Evolutionary conservation across 805 yeast species (phyloP).

Genomic region (Candida chauliodis): DNA sequence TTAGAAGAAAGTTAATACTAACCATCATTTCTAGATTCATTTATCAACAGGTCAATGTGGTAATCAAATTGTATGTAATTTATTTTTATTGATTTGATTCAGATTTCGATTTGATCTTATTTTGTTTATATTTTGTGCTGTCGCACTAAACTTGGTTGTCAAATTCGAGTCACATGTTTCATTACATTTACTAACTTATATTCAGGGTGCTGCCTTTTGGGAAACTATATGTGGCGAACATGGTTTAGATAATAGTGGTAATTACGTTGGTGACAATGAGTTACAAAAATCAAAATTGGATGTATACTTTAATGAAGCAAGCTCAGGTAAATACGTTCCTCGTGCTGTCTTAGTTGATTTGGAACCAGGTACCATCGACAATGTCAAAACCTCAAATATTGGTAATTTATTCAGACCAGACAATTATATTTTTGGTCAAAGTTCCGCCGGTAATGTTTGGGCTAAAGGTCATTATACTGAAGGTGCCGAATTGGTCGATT

Average conservation of each 20-base stretch:
- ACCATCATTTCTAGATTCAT: conserved; percentile 58
- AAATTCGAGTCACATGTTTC: not conserved
- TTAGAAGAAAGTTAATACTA: no score
- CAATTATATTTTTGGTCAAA: conserved; percentile 82
- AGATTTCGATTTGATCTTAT: not conserved
- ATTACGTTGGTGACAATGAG: conserved; percentile 52
- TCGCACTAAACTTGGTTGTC: not conserved
- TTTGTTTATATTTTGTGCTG: not conserved
- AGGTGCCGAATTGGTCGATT: conserved; percentile 91
- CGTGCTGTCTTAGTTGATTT: conserved; percentile 89
- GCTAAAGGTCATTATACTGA: conserved; percentile 97
- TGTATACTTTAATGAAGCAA: conserved; percentile 87
- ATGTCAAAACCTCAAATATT: conserved; percentile 72
- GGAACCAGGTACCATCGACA: conserved; percentile 92
- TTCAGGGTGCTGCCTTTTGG: conserved; percentile 87
- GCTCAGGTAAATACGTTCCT: conserved; percentile 86
- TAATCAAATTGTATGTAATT: conserved; percentile 77
- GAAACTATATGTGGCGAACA: conserved; percentile 88
- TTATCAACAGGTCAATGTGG: conserved; percentile 98
- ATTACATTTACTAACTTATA: conserved; percentile 24
- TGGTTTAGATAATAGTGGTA: conserved; percentile 73
- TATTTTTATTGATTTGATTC: not conserved
- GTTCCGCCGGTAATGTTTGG: conserved; percentile 96
- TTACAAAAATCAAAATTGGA: conserved; percentile 55
- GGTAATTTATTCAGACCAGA: conserved; percentile 92